phyloP scores from a whole-genome alignment of 1,284 basidiomycete genomes.

The Malassezia slooffiae region DNA sequence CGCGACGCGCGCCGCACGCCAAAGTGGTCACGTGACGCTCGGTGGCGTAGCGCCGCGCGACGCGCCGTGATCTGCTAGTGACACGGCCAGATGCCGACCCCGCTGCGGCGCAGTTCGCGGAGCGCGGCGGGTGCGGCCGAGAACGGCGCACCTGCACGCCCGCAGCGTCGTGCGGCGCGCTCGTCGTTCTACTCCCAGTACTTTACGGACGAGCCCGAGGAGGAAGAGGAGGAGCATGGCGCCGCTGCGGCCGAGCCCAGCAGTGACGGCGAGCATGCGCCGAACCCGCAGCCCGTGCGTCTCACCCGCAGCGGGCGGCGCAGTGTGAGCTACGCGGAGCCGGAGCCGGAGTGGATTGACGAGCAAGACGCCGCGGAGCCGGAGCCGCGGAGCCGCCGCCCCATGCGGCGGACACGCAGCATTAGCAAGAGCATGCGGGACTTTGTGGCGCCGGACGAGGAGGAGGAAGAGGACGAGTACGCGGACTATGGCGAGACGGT shows the following conservation, averaged over 20 bases:
- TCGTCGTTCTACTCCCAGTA: conserved; percentile 13
- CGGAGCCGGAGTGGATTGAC: conserved; percentile 17
- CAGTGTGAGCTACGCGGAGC: conserved; percentile 19
- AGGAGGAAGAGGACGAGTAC: conserved; percentile 30
- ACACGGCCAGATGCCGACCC: conserved; percentile 1
- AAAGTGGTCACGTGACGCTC: neutral
- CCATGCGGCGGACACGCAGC: conserved; percentile 12
- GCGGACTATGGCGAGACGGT: conserved; percentile 19
- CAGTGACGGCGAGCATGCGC: conserved; percentile 12
- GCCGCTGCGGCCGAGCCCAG: conserved; percentile 17
- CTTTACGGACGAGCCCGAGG: conserved; percentile 13
- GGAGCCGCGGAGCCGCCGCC: conserved; percentile 9
- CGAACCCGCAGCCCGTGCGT: conserved; percentile 4
- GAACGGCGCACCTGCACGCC: conserved; percentile 4
- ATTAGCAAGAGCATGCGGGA: conserved; percentile 20
- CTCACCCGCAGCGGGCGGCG: conserved; percentile 23
- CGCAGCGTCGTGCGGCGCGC: conserved; percentile 4
- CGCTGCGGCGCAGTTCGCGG: conserved; percentile 7
- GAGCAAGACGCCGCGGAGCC: conserved; percentile 7
- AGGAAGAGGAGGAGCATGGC: conserved; percentile 15
- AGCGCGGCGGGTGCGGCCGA: too few species aligned
- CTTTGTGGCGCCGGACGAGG: conserved; percentile 33
- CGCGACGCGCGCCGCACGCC: neutral
- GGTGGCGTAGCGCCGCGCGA: neutral
- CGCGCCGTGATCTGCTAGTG: neutral